Evolutionary conservation across 345 rosid species (phyloP), one percentile per base, ranked within the genome.

Genomic region (Psidium guajava): DNA sequence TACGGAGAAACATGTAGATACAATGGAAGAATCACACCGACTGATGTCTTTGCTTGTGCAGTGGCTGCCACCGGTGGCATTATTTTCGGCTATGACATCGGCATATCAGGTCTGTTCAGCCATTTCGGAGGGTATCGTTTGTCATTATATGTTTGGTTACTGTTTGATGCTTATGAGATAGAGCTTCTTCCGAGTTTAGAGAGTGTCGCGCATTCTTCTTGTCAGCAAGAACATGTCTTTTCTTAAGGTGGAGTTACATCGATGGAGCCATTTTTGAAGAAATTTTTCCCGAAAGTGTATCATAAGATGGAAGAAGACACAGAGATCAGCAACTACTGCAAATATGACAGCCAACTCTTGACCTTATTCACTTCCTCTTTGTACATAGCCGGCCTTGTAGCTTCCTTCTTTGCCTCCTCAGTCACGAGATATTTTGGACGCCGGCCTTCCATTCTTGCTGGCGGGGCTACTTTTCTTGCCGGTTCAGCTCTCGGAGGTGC

Each of bases 261-360:
- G 9, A 86, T 86, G 87, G 87, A 83, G 20, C 82, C 83, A n/a
- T 86, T 86, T 51, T 58, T 83, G 49, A 83, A 44, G 82, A 54
- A 86, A 75, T 86, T 86, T 83, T 86, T 86, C 82, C 85, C 85
- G 4, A 11, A 44, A 24, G 87, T 86, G 53, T 49, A 64, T 47
- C 14, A 25, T 8, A 86, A 73, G 82, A 86, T 86, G 87, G 42
- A 69, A 50, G 50, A 83, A 13, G 85, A 86, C 69, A 47, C 74
- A 13, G 28, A 36, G 36, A 57, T 88, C 51, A 90, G 88, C 89
- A 90, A 90, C 82, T 90, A 88, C 90, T 88, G 90, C 88, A 88
- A 88, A 84, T 88, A 86, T 83, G 88, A 88, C 85, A 88, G 90
- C 54, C 90, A 88, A 74, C 74, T 90, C 53, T 36, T 90, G 27